Percentiles rank a stretch among this genome's conserved stretches.
phyloP scores from a whole-genome alignment of 805 yeast species.

The Pichia thaimueangensis region DNA sequence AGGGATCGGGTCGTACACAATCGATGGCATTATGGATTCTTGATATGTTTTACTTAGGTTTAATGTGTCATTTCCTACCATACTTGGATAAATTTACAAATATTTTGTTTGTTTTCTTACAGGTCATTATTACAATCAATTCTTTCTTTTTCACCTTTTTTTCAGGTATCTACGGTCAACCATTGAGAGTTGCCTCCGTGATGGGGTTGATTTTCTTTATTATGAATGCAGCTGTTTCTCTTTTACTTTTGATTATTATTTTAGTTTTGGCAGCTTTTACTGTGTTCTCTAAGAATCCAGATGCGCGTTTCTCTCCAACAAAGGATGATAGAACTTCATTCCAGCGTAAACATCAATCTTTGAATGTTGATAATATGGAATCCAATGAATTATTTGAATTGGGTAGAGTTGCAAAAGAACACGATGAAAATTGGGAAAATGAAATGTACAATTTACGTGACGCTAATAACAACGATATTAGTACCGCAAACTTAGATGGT shows the following conservation, averaged over 20 bases:
- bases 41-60: conserved; percentile 64
- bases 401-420: conserved; percentile 80
- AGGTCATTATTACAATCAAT: conserved; percentile 67
- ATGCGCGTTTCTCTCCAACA: conserved; percentile 81
- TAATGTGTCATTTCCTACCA: conserved; percentile 61
- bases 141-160: conserved; percentile 83
- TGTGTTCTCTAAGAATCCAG: conserved; percentile 76
- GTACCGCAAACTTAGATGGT: conserved; percentile 15
- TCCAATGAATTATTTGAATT: conserved; percentile 57
- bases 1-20: conserved; percentile 75
- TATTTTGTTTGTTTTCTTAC: conserved; percentile 63
- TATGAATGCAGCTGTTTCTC: conserved; percentile 81
- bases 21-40: conserved; percentile 68
- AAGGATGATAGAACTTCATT: conserved; percentile 90
- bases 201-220: conserved; percentile 92
- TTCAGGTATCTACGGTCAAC: conserved; percentile 77
- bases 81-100: conserved; percentile 81
- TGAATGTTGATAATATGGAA: conserved; percentile 9
- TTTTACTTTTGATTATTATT: conserved; percentile 64
- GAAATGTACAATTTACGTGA: conserved; percentile 50
- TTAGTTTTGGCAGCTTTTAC: conserved; percentile 60
- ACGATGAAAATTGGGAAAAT: conserved; percentile 65
- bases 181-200: conserved; percentile 68
- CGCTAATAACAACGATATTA: conserved; percentile 11
- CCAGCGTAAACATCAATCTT: conserved; percentile 38